A percentile compares a stretch with the other conserved stretches of the same genome.
Evolutionary conservation across 2,329 filamentous ascomycete species (phyloP).

Genomic region (Fusarium gaditjirri): DNA sequence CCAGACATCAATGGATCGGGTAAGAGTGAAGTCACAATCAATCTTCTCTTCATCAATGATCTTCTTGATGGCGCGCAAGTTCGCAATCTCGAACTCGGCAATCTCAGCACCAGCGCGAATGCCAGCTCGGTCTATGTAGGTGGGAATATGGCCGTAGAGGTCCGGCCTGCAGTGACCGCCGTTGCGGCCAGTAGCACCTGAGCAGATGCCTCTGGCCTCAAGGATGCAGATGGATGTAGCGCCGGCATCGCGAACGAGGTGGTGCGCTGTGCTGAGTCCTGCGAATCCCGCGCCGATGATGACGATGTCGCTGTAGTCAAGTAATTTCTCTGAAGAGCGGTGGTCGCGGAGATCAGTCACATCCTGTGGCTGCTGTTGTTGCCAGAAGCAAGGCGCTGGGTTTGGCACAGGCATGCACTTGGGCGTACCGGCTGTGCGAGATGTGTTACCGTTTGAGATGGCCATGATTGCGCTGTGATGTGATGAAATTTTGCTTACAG

Average conservation of each 20-base stretch:
- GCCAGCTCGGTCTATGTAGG: constrained; percentile 1
- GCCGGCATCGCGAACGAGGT: neutral
- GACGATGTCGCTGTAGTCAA: neutral
- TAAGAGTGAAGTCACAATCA: constrained; percentile 7
- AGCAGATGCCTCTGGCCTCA: neutral
- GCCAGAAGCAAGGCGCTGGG: neutral
- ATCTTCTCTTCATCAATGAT: constrained; percentile 7
- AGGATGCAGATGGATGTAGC: neutral
- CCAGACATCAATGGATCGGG: constrained; percentile 2
- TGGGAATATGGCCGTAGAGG: neutral
- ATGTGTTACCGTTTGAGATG: neutral
- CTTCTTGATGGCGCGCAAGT: neutral
- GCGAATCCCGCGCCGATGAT: constrained; percentile 3
- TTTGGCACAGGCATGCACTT: neutral
- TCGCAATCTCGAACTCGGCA: neutral
- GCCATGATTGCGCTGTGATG: neutral
- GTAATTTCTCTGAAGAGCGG: neutral
- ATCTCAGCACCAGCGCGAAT: neutral
- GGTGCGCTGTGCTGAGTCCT: neutral
- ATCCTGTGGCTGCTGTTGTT: neutral
- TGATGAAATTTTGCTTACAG: neutral
- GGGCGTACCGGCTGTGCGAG: neutral
- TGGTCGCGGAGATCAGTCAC: neutral
- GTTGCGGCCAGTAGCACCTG: constrained; percentile 4
- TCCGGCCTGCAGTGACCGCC: constrained; percentile 1